These are phyloP conservation scores for Rhypophila decipiens DNA, from an alignment of 495 filamentous ascomycete species.

Conservation along the genomic window DNA sequence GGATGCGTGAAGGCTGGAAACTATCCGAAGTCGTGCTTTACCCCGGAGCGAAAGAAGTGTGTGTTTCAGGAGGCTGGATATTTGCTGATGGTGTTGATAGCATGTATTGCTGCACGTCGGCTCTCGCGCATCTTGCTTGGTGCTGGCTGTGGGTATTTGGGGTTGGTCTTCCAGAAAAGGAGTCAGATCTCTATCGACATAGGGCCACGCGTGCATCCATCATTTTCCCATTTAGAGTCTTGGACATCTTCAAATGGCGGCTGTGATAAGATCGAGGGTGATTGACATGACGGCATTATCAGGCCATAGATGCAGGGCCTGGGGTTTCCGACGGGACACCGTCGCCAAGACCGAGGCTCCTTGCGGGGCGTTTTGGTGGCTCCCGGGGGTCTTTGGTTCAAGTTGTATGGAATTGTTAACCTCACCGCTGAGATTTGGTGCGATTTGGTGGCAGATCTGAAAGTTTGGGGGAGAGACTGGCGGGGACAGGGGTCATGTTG, in stretches of 20 bases:
- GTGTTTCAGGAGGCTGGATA: too few species aligned
- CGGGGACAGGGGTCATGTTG: background rate
- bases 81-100: too few species aligned
- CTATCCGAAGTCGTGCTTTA: too few species aligned
- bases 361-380: background rate
- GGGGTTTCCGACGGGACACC: background rate
- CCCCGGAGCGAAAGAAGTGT: too few species aligned
- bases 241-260: too few species aligned
- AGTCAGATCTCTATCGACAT: background rate
- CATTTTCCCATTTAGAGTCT: too few species aligned
- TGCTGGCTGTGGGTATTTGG: too few species aligned
- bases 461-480: background rate
- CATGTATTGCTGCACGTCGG: too few species aligned
- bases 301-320: constrained; percentile 11
- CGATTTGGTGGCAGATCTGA: background rate
- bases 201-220: background rate
- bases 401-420: constrained; percentile 2
- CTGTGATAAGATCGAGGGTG: background rate
- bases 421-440: constrained; percentile 1
- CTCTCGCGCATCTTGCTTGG: too few species aligned
- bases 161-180: too few species aligned
- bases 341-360: background rate
- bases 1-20: too few species aligned
- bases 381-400: background rate
- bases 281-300: constrained; percentile 18